Base-by-base conservation (phyloP, 2,329 filamentous ascomycete genomes). In the Rutstroemia sp. region DNA sequence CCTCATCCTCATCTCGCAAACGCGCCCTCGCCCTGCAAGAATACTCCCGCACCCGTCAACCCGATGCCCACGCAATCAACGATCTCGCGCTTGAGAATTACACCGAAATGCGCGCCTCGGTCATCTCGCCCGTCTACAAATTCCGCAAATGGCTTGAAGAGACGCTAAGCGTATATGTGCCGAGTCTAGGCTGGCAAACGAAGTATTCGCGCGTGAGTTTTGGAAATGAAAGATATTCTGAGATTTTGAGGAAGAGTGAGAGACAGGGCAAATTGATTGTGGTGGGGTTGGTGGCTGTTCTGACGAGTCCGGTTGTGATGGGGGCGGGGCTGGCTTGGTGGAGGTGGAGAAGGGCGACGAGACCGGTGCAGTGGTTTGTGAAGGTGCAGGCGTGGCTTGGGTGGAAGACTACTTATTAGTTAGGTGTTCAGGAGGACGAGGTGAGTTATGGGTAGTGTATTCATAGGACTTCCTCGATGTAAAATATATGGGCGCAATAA, bases 161-260 rank as follows among this genome's bases (percentile, higher is more conserved):
- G 74, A 82, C 80, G 37, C 75, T 97, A 52, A 89, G 87, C 52
- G 80, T 87, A 14, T 85, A 87, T 65, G 67, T 95, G 2, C 94
- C 94, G 0, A 74, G 79, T 25, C 72, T 92, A 12, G 94, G 92
- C 0, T 96, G 92, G 85, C 84, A 87, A 68, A 99, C 94, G 2
- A 90, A 96, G 73, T 99, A 99, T 69, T 85, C 88, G 0, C 81
- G 92, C 19, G 86, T 99, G 8, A 96, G 91, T 63, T 99, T 99
- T 70, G 90, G 90, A 58, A 96, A 96, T 66, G 87, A 95, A 73
- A 77, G 88, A 19, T 99, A 99, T 71, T 89, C 88, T 0, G 86
- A 95, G 59, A 88, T 97, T 3, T 79, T 90, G 37, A 76, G 74
- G 41, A 81, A 80, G 62, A 90, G 87, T 56, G 80, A 86, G 55